phyloP scores from a whole-genome alignment of 2,329 filamentous ascomycete species.

The Beauveria medogensis region DNA sequence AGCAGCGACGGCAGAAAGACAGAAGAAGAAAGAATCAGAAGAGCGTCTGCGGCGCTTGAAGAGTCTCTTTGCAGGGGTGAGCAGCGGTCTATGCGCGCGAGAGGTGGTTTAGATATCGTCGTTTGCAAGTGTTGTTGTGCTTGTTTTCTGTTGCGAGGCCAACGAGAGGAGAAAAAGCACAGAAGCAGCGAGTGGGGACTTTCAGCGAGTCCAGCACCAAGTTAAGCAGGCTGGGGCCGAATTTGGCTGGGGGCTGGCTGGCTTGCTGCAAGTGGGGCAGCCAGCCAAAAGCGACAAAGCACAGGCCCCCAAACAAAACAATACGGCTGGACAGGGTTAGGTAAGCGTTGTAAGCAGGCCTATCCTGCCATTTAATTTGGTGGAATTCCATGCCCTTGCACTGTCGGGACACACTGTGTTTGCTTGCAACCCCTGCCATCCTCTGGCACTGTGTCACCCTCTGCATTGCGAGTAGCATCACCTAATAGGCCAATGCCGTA shows the following conservation, averaged over 20 bases:
- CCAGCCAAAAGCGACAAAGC: neutral
- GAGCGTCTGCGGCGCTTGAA: slow-evolving; percentile 8
- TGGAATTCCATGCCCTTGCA: slow-evolving; percentile 17
- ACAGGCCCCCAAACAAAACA: slow-evolving; percentile 5
- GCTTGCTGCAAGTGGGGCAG: slow-evolving; percentile 4
- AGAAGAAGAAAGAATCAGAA: slow-evolving; percentile 13
- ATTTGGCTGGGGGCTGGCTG: neutral
- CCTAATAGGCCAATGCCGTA: neutral
- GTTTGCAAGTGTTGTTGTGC: slow-evolving; percentile 28
- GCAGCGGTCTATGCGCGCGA: slow-evolving; percentile 18
- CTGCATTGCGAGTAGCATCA: neutral
- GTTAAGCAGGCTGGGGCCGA: neutral
- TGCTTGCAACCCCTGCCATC: neutral
- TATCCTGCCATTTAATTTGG: slow-evolving; percentile 15
- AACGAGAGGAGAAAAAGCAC: slow-evolving; percentile 29
- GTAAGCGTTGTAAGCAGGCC: slow-evolving; percentile 20
- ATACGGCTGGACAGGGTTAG: slow-evolving; percentile 17
- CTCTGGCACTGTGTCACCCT: neutral
- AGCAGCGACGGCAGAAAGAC: neutral
- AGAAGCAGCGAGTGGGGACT: slow-evolving; percentile 12
- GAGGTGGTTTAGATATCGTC: slow-evolving; percentile 22
- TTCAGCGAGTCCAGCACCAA: neutral
- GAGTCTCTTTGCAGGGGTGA: slow-evolving; percentile 14
- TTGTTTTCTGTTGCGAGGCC: slow-evolving; percentile 38
- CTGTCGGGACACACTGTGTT: slow-evolving; percentile 7